Evolutionary conservation across 1,284 basidiomycete species (phyloP).

Genomic region (Malassezia brasiliensis): DNA sequence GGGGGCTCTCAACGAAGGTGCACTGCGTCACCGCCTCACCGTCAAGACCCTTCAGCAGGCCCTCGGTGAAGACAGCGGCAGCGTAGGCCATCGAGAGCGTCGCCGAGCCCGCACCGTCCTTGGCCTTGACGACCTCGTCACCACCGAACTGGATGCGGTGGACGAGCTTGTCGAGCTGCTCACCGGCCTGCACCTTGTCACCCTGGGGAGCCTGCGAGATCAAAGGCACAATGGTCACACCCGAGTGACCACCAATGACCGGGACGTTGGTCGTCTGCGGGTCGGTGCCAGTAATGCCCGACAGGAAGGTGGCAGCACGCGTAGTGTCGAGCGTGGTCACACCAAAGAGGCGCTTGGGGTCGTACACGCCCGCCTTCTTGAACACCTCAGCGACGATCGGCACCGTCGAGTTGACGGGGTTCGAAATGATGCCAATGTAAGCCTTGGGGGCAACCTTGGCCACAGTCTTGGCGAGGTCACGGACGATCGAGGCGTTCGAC

Average conservation of each 20-base stretch:
- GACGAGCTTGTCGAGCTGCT: slow-evolving; percentile 53
- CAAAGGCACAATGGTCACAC: slow-evolving; percentile 89
- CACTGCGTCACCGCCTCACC: slow-evolving; percentile 80
- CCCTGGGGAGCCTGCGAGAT: slow-evolving; percentile 79
- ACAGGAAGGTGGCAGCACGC: slow-evolving; percentile 83
- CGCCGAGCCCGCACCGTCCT: slow-evolving; percentile 74
- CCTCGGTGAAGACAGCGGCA: slow-evolving; percentile 56
- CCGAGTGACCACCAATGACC: slow-evolving; percentile 92
- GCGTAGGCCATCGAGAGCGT: slow-evolving; percentile 79
- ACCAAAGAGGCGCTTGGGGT: slow-evolving; percentile 62
- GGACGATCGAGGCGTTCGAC: slow-evolving; percentile 92
- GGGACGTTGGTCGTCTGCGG: slow-evolving; percentile 66
- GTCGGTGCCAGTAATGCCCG: slow-evolving; percentile 55
- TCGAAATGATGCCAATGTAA: slow-evolving; percentile 86
- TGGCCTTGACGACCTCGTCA: slow-evolving; percentile 85
- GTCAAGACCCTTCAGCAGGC: slow-evolving; percentile 71
- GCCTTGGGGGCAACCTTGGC: slow-evolving; percentile 80
- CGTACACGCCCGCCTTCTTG: slow-evolving; percentile 85
- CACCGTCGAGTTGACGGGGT: slow-evolving; percentile 69
- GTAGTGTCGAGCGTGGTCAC: slow-evolving; percentile 96
- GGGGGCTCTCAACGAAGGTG: slow-evolving; percentile 69
- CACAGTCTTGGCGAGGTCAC: slow-evolving; percentile 81
- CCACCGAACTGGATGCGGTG: slow-evolving; percentile 87
- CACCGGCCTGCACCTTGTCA: slow-evolving; percentile 52
- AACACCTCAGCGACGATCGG: slow-evolving; percentile 90